phyloP scores from a whole-genome alignment of 2,329 filamentous ascomycete genomes.

The Pseudocercospora eumusae region DNA sequence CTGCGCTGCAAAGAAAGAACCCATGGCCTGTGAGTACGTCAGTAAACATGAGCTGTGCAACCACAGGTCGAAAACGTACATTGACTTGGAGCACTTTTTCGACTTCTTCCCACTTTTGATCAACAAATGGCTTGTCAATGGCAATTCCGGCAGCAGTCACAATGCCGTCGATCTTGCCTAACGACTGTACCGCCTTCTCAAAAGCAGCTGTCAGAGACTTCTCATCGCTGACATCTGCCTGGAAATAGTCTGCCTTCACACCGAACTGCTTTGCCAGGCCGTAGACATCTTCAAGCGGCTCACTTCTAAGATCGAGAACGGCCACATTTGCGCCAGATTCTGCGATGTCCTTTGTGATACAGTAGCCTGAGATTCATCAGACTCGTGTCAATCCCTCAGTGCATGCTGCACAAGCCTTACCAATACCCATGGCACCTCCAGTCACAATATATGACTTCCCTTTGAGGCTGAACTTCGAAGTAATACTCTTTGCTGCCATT shows the following conservation, averaged over 20 bases:
- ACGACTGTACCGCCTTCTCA: slow-evolving; percentile 28
- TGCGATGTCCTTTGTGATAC: slow-evolving; percentile 34
- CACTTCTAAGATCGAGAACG: slow-evolving; percentile 58
- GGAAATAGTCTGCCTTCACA: slow-evolving; percentile 53
- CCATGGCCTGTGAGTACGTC: slow-evolving; percentile 28
- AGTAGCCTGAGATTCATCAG: slow-evolving; percentile 22
- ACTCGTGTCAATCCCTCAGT: not conserved
- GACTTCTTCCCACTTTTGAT: slow-evolving; percentile 36
- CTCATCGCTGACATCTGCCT: slow-evolving; percentile 45
- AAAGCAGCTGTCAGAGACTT: slow-evolving; percentile 31
- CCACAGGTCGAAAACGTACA: slow-evolving; percentile 20
- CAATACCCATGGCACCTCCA: slow-evolving; percentile 35
- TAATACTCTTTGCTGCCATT: slow-evolving; percentile 20
- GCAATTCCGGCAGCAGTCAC: slow-evolving; percentile 38
- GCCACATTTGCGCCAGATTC: slow-evolving; percentile 54
- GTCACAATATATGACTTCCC: slow-evolving; percentile 34
- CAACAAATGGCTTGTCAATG: slow-evolving; percentile 36
- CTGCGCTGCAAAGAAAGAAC: slow-evolving; percentile 41
- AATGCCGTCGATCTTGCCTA: slow-evolving; percentile 34
- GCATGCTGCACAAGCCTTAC: not conserved
- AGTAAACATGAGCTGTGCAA: not conserved
- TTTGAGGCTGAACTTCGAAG: slow-evolving; percentile 29
- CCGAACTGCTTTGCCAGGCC: slow-evolving; percentile 56
- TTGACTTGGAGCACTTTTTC: slow-evolving; percentile 43
- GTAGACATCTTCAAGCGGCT: slow-evolving; percentile 33